Evolutionary conservation across 2,329 filamentous ascomycete species (phyloP), one percentile per base, ranked within the genome.

Genomic region (Alternaria gaisen): DNA sequence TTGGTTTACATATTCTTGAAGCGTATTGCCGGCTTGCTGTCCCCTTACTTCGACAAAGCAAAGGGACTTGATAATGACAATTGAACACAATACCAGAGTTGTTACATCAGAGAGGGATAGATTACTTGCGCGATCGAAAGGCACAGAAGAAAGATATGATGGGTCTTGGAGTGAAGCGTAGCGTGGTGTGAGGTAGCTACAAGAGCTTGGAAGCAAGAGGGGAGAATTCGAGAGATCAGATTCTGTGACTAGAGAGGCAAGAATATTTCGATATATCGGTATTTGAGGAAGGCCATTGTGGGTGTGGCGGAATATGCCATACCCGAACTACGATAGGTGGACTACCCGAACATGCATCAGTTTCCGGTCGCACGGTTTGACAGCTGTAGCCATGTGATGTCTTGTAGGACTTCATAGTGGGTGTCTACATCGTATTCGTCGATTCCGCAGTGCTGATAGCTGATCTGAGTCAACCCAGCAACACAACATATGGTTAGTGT

Each of bases 341-440:
- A 30, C 38, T 28, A 43, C 24, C 26, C 30, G 38, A n/a, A 34
- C 14, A 26, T 32, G 7, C 7, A 41, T 41, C n/a, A 20, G 16
- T 20, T 16, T 18, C 24, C 26, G 16, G 9, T 32, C 38, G 26
- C 26, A 18, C 22, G 26, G 41, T 28, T 12, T 50, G 53, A 56
- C 53, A 56, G 53, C 53, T 41, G 53, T 50, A 48, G 24, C 34
- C 34, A 40, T 56, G 51, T 32, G 8, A 14, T 43, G 51, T 43
- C 26, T 40, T 32, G n/a, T 53, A n/a, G 7, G 22, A 40, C 42
- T 41, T 56, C 32, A 41, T 18, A 5, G 30, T 20, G n/a, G 30
- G 44, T 34, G 26, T 56, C 38, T 50, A 22, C 43, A 44, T 22
- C 14, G 20, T 30, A 28, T 53, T 43, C 12, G 9, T 43, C 40